Percentiles rank a stretch among this genome's conserved stretches.
Conservation (phyloP, 2,329 filamentous ascomycete genomes). For the Camptophora hylomeconis region DNA sequence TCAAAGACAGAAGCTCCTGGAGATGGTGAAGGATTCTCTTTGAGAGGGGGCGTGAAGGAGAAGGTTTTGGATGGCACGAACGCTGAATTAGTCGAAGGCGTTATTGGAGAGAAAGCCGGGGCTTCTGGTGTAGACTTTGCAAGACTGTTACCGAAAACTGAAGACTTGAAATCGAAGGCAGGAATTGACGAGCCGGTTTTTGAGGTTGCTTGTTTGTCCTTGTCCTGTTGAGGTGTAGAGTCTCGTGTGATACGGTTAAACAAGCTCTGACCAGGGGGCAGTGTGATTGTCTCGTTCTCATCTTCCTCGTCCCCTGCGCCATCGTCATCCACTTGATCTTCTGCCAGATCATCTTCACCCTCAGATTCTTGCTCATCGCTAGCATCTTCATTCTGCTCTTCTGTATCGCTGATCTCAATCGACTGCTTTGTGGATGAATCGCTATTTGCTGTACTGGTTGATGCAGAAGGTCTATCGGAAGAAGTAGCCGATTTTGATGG, state of each 20-base stretch:
- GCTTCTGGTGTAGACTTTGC: constrained; percentile 14
- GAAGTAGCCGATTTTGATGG: constrained; percentile 12
- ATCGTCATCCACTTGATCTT: constrained; percentile 11
- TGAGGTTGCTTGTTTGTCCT: constrained; percentile 13
- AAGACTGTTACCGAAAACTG: constrained; percentile 27
- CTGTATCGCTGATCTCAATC: constrained; percentile 8
- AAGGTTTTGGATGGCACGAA: constrained; percentile 15
- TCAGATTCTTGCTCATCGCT: constrained; percentile 5
- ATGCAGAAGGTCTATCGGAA: constrained; percentile 7
- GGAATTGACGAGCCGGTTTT: too few species aligned
- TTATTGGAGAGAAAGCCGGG: constrained; percentile 12
- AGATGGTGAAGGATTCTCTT: constrained; percentile 5
- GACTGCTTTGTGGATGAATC: constrained; percentile 5
- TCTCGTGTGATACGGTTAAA: constrained; percentile 14
- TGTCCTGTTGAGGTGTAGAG: constrained; percentile 5
- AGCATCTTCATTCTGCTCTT: constrained; percentile 9
- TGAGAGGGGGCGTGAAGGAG: constrained; percentile 13
- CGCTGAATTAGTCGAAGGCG: constrained; percentile 8
- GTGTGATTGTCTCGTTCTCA: constrained; percentile 6
- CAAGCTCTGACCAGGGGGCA: constrained; percentile 12
- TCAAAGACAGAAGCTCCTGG: constrained; percentile 14
- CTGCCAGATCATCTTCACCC: constrained; percentile 7
- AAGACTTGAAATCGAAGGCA: too few species aligned
- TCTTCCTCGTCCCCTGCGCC: constrained; percentile 10
- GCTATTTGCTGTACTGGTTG: constrained; percentile 1